phyloP scores from a whole-genome alignment of 2,329 filamentous ascomycete genomes.

The Mariannaea elegans region DNA sequence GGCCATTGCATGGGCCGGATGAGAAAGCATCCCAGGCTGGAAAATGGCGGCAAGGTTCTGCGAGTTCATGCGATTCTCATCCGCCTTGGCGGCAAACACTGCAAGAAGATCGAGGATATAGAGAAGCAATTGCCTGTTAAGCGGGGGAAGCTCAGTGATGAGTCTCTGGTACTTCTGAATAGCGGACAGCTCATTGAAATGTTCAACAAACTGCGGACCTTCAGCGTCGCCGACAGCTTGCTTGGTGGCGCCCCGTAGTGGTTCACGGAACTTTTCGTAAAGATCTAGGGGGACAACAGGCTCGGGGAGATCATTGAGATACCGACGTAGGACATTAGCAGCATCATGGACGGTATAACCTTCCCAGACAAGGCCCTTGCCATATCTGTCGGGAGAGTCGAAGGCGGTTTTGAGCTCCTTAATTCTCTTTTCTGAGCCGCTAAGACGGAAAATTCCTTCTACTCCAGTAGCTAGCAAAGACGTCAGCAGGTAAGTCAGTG shows the following conservation, averaged over 20 bases:
- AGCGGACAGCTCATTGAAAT: constrained; percentile 69
- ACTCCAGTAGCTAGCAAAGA: constrained; percentile 79
- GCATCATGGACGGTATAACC: constrained; percentile 99
- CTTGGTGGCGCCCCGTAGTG: constrained; percentile 75
- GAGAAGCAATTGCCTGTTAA: constrained; percentile 92
- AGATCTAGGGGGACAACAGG: constrained; percentile 95
- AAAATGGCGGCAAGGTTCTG: constrained; percentile 96
- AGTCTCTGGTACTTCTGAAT: constrained; percentile 87
- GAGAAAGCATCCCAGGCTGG: constrained; percentile 94
- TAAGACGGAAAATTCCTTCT: constrained; percentile 95
- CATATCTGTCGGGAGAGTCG: constrained; percentile 93
- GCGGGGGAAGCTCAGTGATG: constrained; percentile 89
- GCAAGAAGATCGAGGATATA: constrained; percentile 96
- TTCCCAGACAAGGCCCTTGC: constrained; percentile 95
- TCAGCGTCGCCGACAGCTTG: constrained; percentile 77
- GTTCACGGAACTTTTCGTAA: constrained; percentile 90
- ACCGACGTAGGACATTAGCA: constrained; percentile 92
- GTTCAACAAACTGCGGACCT: constrained; percentile 74
- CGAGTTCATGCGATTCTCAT: constrained; percentile 96
- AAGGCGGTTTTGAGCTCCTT: constrained; percentile 94
- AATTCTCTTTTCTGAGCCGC: constrained; percentile 96
- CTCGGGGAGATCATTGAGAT: constrained; percentile 95
- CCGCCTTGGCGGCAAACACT: constrained; percentile 96
- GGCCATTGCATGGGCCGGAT: constrained; percentile 94
- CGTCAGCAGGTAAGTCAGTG: constrained; percentile 28